Evolutionary conservation across 148 eudicot genomes (phyloP), one percentile per base, ranked within the genome.

Genomic region (Amaranthus cruentus): DNA sequence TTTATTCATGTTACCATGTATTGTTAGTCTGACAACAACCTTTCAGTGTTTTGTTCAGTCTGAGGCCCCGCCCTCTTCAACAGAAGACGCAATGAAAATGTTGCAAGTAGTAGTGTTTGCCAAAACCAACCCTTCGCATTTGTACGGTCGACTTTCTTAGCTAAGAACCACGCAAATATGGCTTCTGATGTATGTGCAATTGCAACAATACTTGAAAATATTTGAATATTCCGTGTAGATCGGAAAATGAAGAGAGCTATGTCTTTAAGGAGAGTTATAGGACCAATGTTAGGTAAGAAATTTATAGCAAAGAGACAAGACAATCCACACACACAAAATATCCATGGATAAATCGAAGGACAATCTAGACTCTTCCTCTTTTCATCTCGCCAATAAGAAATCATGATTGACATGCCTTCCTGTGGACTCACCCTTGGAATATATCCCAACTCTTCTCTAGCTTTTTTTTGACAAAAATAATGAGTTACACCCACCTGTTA

Each of bases 401-500:
- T 88, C 62, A 91, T 87, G 18, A 81, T 74, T 47, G 84, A 85
- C 96, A 92, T 88, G 62, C 98, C 96, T 66, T 88, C 88, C 49
- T 67, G 75, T 43, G 98, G 87, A 78, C 80, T 88, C 60, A 86
- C 91, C 78, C 83, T 44, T 6, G 98, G 98, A 51, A 77, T 75
- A 59, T 88, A 92, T 4, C 91, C 89, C 66, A 92, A 75, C 78
- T 90, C 93, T 55, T 83, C 83, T 83, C 85, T 87, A 4, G 98
- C 96, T 84, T 90, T 90, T 47, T 83, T 80, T 62, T 70, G 70
- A 7, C 93, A 88, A 80, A 90, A 92, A 83, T 92, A 87, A 83
- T 90, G 93, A 15, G 97, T 87, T 4, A 90, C 84, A 9, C 96
- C 97, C 70, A 92, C 86, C 97, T 91, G 82, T 66, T 72, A 74